phyloP scores from a whole-genome alignment of 495 filamentous ascomycete species.

The Pseudevernia furfuracea region DNA sequence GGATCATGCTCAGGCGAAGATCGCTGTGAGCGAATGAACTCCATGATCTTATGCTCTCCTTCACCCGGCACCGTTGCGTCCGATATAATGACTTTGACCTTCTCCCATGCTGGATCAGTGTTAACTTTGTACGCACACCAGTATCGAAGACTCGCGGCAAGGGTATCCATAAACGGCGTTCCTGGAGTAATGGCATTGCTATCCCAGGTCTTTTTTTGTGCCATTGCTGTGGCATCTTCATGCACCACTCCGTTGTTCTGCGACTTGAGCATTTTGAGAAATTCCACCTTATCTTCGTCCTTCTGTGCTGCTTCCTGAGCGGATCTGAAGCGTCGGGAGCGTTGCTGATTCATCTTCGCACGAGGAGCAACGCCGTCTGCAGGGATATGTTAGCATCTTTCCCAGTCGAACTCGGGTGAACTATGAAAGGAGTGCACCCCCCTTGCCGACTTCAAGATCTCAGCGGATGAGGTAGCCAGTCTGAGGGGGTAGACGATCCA shows the following conservation, averaged over 20 bases:
- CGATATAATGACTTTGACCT: conserved; percentile 94
- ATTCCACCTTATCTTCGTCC: conserved; percentile 80
- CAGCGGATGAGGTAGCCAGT: conserved; percentile 12
- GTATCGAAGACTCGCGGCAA: conserved; percentile 84
- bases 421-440: conserved; percentile 16
- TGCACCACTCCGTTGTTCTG: conserved; percentile 57
- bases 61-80: conserved; percentile 97
- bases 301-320: conserved; percentile 92
- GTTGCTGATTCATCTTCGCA: conserved; percentile 97
- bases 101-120: conserved; percentile 93
- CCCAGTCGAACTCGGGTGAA: neutral
- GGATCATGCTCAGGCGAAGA: conserved; percentile 85
- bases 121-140: conserved; percentile 97
- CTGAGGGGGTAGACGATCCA: neutral
- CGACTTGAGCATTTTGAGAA: conserved; percentile 69
- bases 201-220: conserved; percentile 90
- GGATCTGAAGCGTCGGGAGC: conserved; percentile 81
- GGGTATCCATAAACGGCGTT: conserved; percentile 97
- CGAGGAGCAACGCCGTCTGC: conserved; percentile 86
- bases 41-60: conserved; percentile 99
- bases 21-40: conserved; percentile 91
- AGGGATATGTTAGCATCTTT: conserved; percentile 31
- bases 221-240: conserved; percentile 52
- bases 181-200: conserved; percentile 97
- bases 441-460: conserved; percentile 20